Base-by-base conservation (phyloP, 2,329 filamentous ascomycete genomes). In the Clonostachys solani region DNA sequence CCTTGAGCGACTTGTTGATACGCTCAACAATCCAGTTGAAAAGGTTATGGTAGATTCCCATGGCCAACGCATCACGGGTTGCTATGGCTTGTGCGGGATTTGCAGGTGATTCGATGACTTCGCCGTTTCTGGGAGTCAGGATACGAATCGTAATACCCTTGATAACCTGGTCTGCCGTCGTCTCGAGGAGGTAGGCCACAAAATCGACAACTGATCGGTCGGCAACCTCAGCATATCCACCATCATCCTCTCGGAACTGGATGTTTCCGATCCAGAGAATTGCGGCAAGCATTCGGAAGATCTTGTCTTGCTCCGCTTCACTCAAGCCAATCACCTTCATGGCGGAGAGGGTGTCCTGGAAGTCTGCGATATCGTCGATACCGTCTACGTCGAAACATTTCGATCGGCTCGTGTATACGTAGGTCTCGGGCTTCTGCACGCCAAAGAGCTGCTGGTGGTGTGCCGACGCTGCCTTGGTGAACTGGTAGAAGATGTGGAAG, bases 401-500 rank as follows among this genome's bases (percentile, higher is more conserved):
- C 49, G 92, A 96, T 56, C 83, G 84, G 68, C 90, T 96, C 15
- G 92, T 96, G 65, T 99, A 99, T 19, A 89, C 72, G 66, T 99
- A 99, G 34, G 91, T 89, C 60, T 95, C 88, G 19, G 94, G 94
- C 57, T 87, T 86, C 65, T 97, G 92, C 17, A 99, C 76, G 44
- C 94, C 94, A 62, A 89, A 96, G n/a, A 76, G 84, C 60, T 94
- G 84, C 64, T 90, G 80, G 68, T 97, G 95, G 49, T 86, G 82
- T 56, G 86, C 78, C n/a, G 91, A 87, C 10, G 92, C 92, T 5
- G 89, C 91, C 71, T 97, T 99, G 42, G 94, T 89, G 67, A 97
- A 96, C 67, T 99, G 94, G 71, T 99, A 99, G 67, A 99, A 99
- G 60, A 99, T 97, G 71, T 99, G 94, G 68, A 99, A 99, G 71